Base-by-base conservation (phyloP, 192 early-diverging fungal genomes). In the Haplosporangium gracile region DNA sequence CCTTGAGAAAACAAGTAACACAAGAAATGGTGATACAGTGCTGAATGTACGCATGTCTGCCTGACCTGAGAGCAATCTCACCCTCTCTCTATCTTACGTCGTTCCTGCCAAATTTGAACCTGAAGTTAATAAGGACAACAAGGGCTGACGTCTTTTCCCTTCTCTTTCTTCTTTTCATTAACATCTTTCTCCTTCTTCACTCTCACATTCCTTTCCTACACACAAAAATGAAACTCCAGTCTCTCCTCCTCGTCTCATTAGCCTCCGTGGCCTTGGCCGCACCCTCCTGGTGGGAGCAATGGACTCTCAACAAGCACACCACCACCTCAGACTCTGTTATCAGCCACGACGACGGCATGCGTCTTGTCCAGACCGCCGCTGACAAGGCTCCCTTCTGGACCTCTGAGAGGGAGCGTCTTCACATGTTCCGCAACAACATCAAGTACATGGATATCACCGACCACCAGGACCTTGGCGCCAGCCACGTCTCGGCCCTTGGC, bases 391-490 rank as follows among this genome's bases (percentile, higher is more conserved):
- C 94, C 47, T 89, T 85, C 68, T 95, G 92, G 92, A 92, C 94
- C 88, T 78, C 79, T 15, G 80, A 93, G 24, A 79, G 82, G 16
- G 90, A 97, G 78, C 95, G 96, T 65, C 70, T 94, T 36, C 89
- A 82, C 5, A 92, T 99, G 74, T 89, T 94, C 72, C 92, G 94
- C 24, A 85, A 88, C 16, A 91, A 92, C 40, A 91, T 93, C 70
- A 88, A 91, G 32, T 99, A 95, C 83, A 96, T 98, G 91, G 98
- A 99, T 83, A 91, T 98, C 53, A 99, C 98, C 39, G 96, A 98
- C 80, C 82, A 90, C 63, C 85, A 89, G 74, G 91, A 91, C 40
- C 81, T 93, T 18, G 90, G 90, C 29, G 63, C 79, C 32, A 71
- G 81, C 80, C 68, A 40, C 36, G 45, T 34, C 42, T 75, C 57